Evolutionary conservation across 2,329 filamentous ascomycete genomes (phyloP), one percentile per base, ranked within the genome.

Genomic region (Colletotrichum melonis): DNA sequence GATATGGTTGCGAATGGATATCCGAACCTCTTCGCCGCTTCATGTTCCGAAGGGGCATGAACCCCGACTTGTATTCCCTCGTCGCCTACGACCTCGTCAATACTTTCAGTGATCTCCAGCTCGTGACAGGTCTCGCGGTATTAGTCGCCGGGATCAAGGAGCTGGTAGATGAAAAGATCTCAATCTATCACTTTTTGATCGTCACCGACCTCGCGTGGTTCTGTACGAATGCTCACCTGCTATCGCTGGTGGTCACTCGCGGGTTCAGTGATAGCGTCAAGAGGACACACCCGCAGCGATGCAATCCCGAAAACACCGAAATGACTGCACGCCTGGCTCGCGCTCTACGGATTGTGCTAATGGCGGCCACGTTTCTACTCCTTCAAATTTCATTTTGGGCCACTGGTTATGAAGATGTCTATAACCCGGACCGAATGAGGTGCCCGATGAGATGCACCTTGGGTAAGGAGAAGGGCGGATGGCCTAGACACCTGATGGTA

Each of bases 121-220:
- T 79, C 3, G 76, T 78, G 28, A 77, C 77, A 0, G 77, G 77
- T 28, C 67, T 76, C 46, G 77, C 76, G 2, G 52, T 77, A 16
- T 62, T 78, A 12, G 59, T 75, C 0, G 75, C 74, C 1, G 76
- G 67, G 0, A 30, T 79, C 19, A 73, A 63, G 16, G 71, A 74
- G 54, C 66, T 77, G 2, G n/a, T 28, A 30, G 30, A 30, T 30
- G 16, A 67, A 77, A 14, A 66, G 70, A 75, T 79, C 54, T 76
- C 75, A 2, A 67, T 76, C 12, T 79, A 79, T 59, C 78, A 79
- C 56, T 76, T 79, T 66, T 66, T 63, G 63, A 75, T 78, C 16
- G 73, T 76, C 66, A 74, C 73, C n/a, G 76, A 79, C 28, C 65
- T 79, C 24, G 78, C 73, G 1, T 79, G 77, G 77, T 76, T 79